Conservation (phyloP, 1,284 basidiomycete genomes). For the Cutaneotrichosporon mucoides region DNA sequence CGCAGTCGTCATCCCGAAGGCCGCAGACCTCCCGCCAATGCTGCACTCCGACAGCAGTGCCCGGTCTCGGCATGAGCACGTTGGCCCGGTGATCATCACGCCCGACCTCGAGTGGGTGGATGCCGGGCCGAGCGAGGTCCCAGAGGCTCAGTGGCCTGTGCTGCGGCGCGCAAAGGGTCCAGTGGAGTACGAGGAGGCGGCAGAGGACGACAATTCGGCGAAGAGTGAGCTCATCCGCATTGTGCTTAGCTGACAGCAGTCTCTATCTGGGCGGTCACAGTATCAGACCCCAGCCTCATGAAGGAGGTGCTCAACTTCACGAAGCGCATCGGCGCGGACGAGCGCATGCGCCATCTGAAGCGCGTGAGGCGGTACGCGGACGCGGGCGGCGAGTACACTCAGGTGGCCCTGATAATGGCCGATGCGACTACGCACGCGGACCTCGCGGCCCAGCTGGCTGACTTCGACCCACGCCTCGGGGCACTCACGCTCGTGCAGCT, state of each 20-base stretch:
- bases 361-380: conserved; percentile 54
- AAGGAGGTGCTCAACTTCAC: conserved; percentile 13
- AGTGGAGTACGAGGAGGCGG: conserved; percentile 36
- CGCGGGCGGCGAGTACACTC: conserved; percentile 15
- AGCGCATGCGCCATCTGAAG: conserved; percentile 68
- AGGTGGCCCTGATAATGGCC: conserved; percentile 33
- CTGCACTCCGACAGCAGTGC: conserved; percentile 22
- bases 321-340: conserved; percentile 42
- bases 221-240: conserved; percentile 26
- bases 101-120: conserved; percentile 29
- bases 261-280: conserved; percentile 75
- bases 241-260: conserved; percentile 47
- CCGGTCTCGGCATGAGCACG: conserved; percentile 7
- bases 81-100: conserved; percentile 22
- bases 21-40: conserved; percentile 26
- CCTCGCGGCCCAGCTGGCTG: conserved; percentile 34
- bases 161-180: conserved; percentile 33
- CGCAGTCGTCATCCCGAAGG: no score
- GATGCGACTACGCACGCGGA: conserved; percentile 18
- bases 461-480: conserved; percentile 50
- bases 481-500: conserved; percentile 56
- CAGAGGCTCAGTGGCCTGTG: conserved; percentile 22
- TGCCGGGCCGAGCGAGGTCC: conserved; percentile 7
- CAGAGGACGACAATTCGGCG: conserved; percentile 22
- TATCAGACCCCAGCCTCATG: conserved; percentile 56